Conservation (phyloP, 768 basidiomycete genomes). For the Suillus placidus region DNA sequence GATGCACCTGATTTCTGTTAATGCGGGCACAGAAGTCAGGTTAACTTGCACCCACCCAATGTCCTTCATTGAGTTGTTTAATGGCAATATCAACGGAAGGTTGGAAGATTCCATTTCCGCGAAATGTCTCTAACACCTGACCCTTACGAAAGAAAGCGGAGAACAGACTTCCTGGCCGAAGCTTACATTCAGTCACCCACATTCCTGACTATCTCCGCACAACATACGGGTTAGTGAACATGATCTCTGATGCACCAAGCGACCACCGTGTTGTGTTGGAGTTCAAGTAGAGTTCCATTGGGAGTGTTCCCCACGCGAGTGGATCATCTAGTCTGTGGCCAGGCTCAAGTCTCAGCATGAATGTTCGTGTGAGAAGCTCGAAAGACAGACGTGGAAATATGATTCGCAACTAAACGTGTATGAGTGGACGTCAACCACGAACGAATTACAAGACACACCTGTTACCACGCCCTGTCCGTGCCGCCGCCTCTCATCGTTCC, state of each 20-base stretch:
- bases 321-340: conserved; percentile 75
- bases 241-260: conserved; percentile 88
- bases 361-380: neutral
- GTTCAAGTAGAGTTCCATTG: conserved; percentile 58
- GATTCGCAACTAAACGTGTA: conserved; percentile 74
- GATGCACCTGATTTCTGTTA: conserved; percentile 64
- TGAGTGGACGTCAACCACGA: conserved; percentile 7
- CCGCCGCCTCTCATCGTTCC: conserved; percentile 42
- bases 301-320: conserved; percentile 85
- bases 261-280: conserved; percentile 81
- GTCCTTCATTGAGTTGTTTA: conserved; percentile 74
- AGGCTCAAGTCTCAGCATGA: conserved; percentile 11
- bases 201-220: conserved; percentile 2
- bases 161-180: conserved; percentile 61
- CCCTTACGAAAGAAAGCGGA: conserved; percentile 86
- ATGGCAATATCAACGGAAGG: conserved; percentile 84
- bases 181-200: conserved; percentile 18
- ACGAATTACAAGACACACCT: conserved; percentile 45
- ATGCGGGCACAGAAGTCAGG: conserved; percentile 1
- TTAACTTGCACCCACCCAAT: conserved; percentile 67
- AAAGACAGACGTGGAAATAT: conserved; percentile 80
- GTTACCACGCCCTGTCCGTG: conserved; percentile 71
- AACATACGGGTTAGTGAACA: conserved; percentile 90
- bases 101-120: conserved; percentile 90
- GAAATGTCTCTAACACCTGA: conserved; percentile 90